These are phyloP conservation scores for Echinosphaeria canescens DNA, from an alignment of 2,329 filamentous ascomycete species.

Conservation along the genomic window DNA sequence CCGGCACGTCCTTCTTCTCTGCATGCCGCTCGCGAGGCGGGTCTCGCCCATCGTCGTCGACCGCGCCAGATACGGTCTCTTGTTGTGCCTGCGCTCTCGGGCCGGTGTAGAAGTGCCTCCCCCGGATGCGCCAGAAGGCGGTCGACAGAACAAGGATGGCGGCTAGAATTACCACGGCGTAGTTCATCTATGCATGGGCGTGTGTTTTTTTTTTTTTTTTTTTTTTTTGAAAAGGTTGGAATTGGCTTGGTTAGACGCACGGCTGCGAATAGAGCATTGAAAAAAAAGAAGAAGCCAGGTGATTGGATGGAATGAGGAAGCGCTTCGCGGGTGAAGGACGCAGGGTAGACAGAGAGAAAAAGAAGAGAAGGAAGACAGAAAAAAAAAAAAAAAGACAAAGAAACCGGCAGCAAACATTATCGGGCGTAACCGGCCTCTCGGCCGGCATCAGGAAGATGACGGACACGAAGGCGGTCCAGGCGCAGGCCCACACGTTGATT, in stretches of 20 bases:
- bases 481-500: conserved; percentile 23
- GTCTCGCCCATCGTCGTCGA: not conserved
- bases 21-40: not conserved
- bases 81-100: conserved; percentile 1
- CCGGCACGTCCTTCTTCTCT: no score
- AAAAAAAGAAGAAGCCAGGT: no score
- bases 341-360: no score
- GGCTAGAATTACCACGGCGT: conserved; percentile 24
- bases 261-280: no score
- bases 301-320: no score
- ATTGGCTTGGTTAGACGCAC: no score
- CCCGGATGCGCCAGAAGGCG: conserved; percentile 1
- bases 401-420: conserved; percentile 14
- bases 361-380: no score
- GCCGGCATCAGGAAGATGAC: conserved; percentile 32
- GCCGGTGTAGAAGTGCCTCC: conserved; percentile 1
- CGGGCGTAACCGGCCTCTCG: conserved; percentile 18
- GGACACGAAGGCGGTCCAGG: conserved; percentile 28
- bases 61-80: not conserved
- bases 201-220: no score
- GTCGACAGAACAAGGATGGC: conserved; percentile 13
- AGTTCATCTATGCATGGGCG: conserved; percentile 22
- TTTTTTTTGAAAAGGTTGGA: no score
- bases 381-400: conserved; percentile 1
- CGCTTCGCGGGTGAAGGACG: no score